Conservation (phyloP, 768 basidiomycete species). For the Gyrodon lividus region DNA sequence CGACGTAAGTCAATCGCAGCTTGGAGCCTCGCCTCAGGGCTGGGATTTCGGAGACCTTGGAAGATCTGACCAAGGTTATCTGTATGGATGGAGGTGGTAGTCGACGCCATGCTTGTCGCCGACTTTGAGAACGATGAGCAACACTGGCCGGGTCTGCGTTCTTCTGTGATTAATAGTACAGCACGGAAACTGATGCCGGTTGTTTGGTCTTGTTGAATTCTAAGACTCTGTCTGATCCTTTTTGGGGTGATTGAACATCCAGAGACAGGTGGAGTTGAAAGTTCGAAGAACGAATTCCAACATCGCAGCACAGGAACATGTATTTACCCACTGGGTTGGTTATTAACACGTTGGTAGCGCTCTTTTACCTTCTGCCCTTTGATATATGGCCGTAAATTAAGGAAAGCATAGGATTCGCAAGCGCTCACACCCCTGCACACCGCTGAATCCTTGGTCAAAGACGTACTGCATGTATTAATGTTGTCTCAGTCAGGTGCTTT, state of each 20-base stretch:
- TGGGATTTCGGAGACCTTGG: constrained; percentile 60
- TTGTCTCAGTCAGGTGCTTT: background rate
- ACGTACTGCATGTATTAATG: background rate
- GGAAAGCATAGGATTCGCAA: too few species aligned
- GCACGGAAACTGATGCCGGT: constrained; percentile 11
- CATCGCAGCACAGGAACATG: too few species aligned
- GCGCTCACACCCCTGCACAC: too few species aligned
- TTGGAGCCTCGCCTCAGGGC: constrained; percentile 60
- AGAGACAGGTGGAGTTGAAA: too few species aligned
- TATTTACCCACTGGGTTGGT: too few species aligned
- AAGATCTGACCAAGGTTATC: constrained; percentile 70
- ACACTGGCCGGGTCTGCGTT: background rate
- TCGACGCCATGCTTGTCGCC: constrained; percentile 56
- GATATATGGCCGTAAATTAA: too few species aligned
- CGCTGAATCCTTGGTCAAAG: background rate
- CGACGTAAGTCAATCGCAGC: constrained; percentile 71
- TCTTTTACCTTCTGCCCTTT: too few species aligned
- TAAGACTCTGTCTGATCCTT: constrained; percentile 11
- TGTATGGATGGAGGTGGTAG: constrained; percentile 51
- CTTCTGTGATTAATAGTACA: constrained; percentile 11
- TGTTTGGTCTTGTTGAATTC: constrained; percentile 33
- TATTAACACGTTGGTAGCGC: too few species aligned
- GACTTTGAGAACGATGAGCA: constrained; percentile 6
- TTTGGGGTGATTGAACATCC: too few species aligned
- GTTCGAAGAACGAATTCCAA: too few species aligned